Base-by-base conservation (phyloP, 306 rosid genomes). In the Castanopsis chinensis region DNA sequence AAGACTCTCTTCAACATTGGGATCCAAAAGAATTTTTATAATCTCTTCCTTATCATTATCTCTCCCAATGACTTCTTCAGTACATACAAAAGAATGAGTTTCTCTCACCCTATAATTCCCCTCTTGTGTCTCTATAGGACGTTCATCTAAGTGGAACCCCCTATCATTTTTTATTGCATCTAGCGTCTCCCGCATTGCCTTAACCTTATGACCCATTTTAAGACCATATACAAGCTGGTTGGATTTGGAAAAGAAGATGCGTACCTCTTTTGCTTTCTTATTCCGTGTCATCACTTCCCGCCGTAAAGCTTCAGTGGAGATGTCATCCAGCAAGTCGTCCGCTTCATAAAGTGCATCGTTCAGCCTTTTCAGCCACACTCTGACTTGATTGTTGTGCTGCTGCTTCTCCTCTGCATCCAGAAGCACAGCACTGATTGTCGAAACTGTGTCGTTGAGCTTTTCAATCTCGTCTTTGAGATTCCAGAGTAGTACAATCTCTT, bases 401-500 rank as follows among this genome's bases (percentile, higher is more conserved):
- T 18, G 1, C 21, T 43, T 10, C 13, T 43, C 0, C 51, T 43
- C 51, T 2, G 51, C 51, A 43, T 43, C 51, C 51, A 0, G 4
- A 43, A 43, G 0, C 58, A 4, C 20, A 54, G 20, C 6, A 0
- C 0, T 43, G 49, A 53, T 53, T 53, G 57, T 53, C 0, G 0
- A 17, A 53, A 53, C 57, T 1, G 7, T 53, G 0, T 3, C 6
- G 0, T 0, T 0, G 0, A 53, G 57, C 0, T 4, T 5, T 18
- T 1, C 20, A 0, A 53, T 3, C 0, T 53, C 57, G 5, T 53
- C n/a, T 15, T 53, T 14, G n/a, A 53, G 0, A n/a, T 35, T 6
- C 69, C 58, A 65, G 0, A 27, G 0, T 5, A 21, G 49, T 30
- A 0, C 77, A 32, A 79, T 3, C 10, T 72, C 64, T 60, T 37